These are phyloP conservation scores for Malus sylvestris DNA, from an alignment of 306 rosid genomes.

Conservation along the genomic window DNA sequence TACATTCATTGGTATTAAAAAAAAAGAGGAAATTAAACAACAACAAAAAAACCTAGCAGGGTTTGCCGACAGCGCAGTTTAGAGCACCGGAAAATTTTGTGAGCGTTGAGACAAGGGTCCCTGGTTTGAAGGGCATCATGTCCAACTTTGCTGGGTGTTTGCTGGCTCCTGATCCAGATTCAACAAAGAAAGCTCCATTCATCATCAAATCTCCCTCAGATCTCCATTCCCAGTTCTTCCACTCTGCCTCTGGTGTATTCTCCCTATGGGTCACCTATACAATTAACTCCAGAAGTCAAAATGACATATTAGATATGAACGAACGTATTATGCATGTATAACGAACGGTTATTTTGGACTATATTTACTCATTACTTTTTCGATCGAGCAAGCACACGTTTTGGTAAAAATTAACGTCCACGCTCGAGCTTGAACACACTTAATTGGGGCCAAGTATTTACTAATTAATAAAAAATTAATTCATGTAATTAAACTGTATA, in stretches of 20 bases:
- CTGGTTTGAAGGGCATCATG: conserved; percentile 54
- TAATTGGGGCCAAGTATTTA: neutral
- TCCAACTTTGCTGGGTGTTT: conserved; percentile 26
- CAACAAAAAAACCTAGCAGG: conserved; percentile 31
- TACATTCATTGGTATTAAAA: neutral
- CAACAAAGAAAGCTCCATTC: conserved; percentile 59
- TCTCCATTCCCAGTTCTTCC: conserved; percentile 70
- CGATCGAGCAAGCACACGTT: neutral
- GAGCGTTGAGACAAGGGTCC: conserved; percentile 33
- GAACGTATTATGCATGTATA: neutral
- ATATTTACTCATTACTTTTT: neutral
- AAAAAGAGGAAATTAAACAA: neutral
- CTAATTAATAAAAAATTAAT: neutral
- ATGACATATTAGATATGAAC: neutral
- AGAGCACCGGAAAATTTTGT: conserved; percentile 49
- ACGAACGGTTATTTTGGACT: neutral
- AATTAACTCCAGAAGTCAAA: neutral
- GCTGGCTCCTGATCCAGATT: conserved; percentile 32
- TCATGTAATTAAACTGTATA: neutral
- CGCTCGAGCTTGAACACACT: neutral
- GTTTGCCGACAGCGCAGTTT: conserved; percentile 25
- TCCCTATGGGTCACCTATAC: conserved; percentile 65
- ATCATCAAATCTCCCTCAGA: conserved; percentile 59
- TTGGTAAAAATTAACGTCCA: neutral
- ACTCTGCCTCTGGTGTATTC: conserved; percentile 17